phyloP scores from a whole-genome alignment of 1,139 yeast genomes.

The Scheffersomyces segobiensis region DNA sequence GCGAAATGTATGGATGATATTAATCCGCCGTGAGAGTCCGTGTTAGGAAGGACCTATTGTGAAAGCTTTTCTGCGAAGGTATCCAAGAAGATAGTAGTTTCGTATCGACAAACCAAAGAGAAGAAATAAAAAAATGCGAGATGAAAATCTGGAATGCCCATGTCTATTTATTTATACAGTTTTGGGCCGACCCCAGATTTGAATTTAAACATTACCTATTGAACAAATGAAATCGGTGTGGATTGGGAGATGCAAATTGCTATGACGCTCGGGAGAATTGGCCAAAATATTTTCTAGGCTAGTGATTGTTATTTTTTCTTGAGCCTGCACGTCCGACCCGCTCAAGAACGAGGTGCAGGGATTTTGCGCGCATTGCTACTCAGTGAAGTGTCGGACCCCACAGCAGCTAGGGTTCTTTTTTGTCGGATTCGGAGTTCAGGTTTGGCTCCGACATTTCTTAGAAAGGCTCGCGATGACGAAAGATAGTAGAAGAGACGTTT shows the following conservation, averaged over 20 bases:
- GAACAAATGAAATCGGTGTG: not conserved
- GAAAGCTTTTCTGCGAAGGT: not conserved
- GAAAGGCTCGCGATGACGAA: too few relatives aligned
- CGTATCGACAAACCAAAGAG: not conserved
- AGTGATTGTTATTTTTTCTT: not conserved
- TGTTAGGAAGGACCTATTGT: not conserved
- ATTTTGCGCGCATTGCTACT: not conserved
- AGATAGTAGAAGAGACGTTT: not conserved
- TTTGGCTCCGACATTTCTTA: not conserved
- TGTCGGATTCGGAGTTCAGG: constrained; percentile 3
- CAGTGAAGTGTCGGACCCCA: not conserved
- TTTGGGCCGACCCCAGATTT: not conserved
- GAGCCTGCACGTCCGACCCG: not conserved
- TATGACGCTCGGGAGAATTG: not conserved
- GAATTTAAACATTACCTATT: not conserved
- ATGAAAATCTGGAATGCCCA: not conserved
- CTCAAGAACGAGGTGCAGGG: not conserved
- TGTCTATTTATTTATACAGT: not conserved
- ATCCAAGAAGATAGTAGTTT: not conserved
- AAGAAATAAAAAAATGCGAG: not conserved
- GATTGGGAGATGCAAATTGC: not conserved
- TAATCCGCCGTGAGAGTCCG: not conserved
- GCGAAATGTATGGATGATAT: not conserved
- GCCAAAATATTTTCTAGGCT: not conserved
- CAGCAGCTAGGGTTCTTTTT: not conserved